These are phyloP conservation scores for Globisporangium viniferum DNA, from an alignment of 352 stramenopile genomes.

Conservation along the genomic window DNA sequence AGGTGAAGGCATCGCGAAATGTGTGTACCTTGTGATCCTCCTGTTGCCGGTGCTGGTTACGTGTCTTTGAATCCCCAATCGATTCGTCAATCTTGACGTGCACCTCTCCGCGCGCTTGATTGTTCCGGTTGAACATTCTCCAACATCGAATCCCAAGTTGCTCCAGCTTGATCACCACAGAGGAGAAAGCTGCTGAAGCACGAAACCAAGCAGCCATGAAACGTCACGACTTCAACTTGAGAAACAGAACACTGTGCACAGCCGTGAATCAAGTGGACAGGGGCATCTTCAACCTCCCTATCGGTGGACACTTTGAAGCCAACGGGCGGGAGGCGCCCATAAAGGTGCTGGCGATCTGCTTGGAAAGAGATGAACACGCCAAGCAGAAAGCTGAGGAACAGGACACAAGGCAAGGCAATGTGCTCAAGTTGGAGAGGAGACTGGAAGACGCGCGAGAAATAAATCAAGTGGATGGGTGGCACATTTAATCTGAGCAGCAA, in stretches of 20 bases:
- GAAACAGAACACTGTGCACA: background rate
- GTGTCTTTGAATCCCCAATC: background rate
- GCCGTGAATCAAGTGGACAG: background rate
- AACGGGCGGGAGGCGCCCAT: background rate
- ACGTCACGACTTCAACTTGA: background rate
- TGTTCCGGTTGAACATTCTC: background rate
- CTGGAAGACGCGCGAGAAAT: constrained; percentile 1
- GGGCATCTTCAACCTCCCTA: background rate
- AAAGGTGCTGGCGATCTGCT: background rate
- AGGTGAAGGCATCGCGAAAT: background rate
- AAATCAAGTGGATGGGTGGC: constrained; percentile 2
- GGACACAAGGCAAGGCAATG: background rate
- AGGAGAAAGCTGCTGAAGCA: background rate
- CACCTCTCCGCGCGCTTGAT: background rate
- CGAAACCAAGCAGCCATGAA: background rate
- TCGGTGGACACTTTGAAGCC: background rate
- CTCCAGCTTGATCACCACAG: background rate
- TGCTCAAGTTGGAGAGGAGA: background rate
- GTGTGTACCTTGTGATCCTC: background rate
- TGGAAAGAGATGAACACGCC: background rate
- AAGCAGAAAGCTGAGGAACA: background rate
- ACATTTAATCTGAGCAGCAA: background rate
- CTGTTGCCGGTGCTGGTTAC: background rate
- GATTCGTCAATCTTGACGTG: background rate
- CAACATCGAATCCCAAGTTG: too few species aligned